Conservation (phyloP, 176 grass and related monocot genomes). For the Oryza glaberrima region DNA sequence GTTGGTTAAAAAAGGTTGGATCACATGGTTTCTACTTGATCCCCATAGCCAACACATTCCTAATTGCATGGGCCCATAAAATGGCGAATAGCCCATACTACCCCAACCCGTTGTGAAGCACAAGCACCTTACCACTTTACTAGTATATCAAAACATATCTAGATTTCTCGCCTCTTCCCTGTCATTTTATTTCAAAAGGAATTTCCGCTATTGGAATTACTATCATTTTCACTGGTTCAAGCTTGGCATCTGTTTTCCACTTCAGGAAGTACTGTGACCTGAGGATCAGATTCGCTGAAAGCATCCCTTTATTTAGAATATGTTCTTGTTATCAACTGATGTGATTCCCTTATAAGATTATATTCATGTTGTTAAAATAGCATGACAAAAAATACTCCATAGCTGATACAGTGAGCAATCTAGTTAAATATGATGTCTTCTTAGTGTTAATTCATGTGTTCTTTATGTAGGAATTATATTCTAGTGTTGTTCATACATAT, state of each 20-base stretch:
- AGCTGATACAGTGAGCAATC: not conserved
- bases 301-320: conserved; percentile 21
- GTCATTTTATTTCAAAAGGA: conserved; percentile 36
- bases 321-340: conserved; percentile 27
- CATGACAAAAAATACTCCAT: not conserved
- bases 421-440: conserved; percentile 19
- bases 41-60: too few relatives aligned
- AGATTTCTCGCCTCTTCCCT: not conserved
- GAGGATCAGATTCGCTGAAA: conserved; percentile 27
- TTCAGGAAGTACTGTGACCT: not conserved
- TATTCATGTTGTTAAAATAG: conserved; percentile 3
- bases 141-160: not conserved
- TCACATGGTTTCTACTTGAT: too few relatives aligned
- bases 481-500: not conserved
- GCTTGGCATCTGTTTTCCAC: conserved; percentile 6
- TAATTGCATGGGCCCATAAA: too few relatives aligned
- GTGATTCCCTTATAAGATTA: conserved; percentile 5
- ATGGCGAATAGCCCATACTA: too few relatives aligned
- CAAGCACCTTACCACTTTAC: too few relatives aligned
- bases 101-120: too few relatives aligned
- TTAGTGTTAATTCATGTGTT: not conserved
- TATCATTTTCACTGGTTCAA: not conserved
- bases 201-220: conserved; percentile 3
- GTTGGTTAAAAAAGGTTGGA: too few relatives aligned
- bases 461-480: conserved; percentile 17